Evolutionary conservation across 148 eudicot genomes (phyloP).

Genomic region (Arctostaphylos glauca): DNA sequence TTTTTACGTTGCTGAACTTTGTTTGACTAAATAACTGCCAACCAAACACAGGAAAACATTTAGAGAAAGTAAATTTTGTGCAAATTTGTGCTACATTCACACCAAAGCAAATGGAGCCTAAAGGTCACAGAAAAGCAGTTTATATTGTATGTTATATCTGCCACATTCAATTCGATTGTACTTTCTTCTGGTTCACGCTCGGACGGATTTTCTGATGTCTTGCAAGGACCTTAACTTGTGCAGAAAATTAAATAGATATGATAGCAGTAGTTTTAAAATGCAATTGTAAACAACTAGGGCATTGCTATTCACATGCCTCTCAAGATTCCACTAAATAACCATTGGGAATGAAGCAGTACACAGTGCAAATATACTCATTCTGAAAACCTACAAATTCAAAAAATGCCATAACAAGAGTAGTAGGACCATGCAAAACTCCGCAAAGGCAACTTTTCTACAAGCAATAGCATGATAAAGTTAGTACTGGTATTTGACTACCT

Average conservation of each 20-base stretch:
- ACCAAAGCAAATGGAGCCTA: not conserved
- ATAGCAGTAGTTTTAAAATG: not conserved
- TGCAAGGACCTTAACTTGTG: not conserved
- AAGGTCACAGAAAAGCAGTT: not conserved
- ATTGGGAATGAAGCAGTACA: not conserved
- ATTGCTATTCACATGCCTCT: not conserved
- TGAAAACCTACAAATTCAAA: not conserved
- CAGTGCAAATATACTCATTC: not conserved
- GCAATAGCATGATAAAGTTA: not conserved
- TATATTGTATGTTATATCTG: not conserved
- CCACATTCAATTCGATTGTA: not conserved
- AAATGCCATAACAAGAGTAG: not conserved
- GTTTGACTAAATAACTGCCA: not conserved
- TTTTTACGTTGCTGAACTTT: not conserved
- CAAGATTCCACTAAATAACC: not conserved
- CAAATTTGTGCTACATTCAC: not conserved
- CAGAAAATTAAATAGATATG: not conserved
- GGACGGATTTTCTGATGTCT: not conserved
- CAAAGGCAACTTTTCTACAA: not conserved
- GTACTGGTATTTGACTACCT: slow-evolving; percentile 43
- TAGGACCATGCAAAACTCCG: not conserved
- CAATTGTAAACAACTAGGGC: not conserved
- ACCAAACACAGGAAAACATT: not conserved
- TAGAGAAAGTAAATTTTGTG: not conserved
- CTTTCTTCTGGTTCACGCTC: not conserved